Percentiles rank a stretch among this genome's conserved stretches.
Evolutionary conservation across 2,329 filamentous ascomycete species (phyloP).

Genomic region (Pseudogymnoascus sp.): DNA sequence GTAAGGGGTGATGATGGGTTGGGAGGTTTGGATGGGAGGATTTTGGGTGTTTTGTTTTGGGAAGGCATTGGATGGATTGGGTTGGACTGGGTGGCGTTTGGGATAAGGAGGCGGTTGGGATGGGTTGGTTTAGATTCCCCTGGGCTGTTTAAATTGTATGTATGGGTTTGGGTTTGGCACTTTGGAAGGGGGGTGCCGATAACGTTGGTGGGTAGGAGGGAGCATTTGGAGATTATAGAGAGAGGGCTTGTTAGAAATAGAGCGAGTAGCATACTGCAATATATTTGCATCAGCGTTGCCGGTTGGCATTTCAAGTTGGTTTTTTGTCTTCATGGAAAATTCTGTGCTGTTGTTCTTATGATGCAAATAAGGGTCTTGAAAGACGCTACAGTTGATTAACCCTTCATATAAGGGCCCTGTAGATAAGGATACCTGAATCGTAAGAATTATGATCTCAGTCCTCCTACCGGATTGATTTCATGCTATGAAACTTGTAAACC

Average conservation of each 20-base stretch:
- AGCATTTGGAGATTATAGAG: not conserved
- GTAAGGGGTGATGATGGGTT: not conserved
- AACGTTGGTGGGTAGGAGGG: not conserved
- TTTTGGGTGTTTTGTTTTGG: not conserved
- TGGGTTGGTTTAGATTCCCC: not conserved
- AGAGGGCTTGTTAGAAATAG: not conserved
- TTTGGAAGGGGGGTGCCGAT: not conserved
- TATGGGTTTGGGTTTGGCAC: not conserved
- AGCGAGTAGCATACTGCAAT: slow-evolving; percentile 1
- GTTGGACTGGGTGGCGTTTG: not conserved
- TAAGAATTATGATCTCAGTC: not conserved
- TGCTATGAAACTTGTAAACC: not conserved
- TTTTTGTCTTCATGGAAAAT: no score
- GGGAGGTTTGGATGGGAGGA: not conserved
- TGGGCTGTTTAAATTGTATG: not conserved
- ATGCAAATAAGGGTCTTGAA: not conserved
- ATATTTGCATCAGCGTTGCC: slow-evolving; percentile 6
- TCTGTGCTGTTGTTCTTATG: not conserved
- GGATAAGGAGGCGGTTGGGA: not conserved
- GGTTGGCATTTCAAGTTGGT: not conserved
- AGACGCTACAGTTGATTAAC: not conserved
- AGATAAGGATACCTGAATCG: not conserved
- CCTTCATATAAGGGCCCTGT: not conserved
- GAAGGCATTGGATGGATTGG: not conserved
- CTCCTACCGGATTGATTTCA: not conserved